These are phyloP conservation scores for Thinopyrum elongatum DNA, from an alignment of 176 grass and related monocot species.

Conservation along the genomic window DNA sequence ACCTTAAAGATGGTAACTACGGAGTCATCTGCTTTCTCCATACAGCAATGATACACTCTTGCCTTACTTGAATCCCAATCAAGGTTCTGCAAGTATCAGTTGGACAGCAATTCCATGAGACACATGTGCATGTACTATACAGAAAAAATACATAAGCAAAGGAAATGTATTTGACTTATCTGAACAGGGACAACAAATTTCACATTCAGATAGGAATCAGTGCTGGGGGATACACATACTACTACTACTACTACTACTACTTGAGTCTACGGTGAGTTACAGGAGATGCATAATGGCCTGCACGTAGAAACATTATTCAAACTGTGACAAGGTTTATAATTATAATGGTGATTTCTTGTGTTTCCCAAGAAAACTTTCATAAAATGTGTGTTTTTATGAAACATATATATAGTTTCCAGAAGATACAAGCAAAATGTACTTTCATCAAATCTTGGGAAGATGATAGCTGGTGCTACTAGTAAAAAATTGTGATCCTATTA, in stretches of 20 bases:
- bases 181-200: too few relatives aligned
- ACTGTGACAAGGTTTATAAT: not conserved
- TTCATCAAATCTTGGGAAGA: not conserved
- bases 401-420: not conserved
- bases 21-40: slow-evolving; percentile 34
- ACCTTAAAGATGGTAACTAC: slow-evolving; percentile 47
- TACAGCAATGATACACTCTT: slow-evolving; percentile 50
- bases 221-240: too few relatives aligned
- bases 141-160: not conserved
- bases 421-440: not conserved
- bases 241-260: not conserved
- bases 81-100: slow-evolving; percentile 42
- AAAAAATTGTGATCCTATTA: not conserved
- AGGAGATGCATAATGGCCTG: not conserved
- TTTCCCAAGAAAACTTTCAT: not conserved
- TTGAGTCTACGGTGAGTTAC: not conserved
- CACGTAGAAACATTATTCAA: too few relatives aligned
- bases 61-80: slow-evolving; percentile 46
- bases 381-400: not conserved
- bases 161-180: too few relatives aligned
- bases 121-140: not conserved
- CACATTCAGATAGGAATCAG: too few relatives aligned
- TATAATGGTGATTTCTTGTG: not conserved
- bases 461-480: not conserved
- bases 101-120: not conserved